These are phyloP conservation scores for Ceratobasidium sp. DNA, from an alignment of 1,284 basidiomycete species.

Conservation along the genomic window DNA sequence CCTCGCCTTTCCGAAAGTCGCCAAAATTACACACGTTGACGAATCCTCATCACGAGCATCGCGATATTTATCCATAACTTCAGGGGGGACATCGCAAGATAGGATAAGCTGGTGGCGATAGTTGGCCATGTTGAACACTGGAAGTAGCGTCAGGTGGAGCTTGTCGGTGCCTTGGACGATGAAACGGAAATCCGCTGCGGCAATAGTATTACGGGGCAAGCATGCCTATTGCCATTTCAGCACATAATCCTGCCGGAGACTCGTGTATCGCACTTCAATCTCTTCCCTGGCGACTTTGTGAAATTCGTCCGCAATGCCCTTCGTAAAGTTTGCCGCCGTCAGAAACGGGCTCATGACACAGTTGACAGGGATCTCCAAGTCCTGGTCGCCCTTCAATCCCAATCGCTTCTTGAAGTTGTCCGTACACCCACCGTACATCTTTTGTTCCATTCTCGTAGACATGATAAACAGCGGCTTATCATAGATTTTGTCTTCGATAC, in stretches of 20 bases:
- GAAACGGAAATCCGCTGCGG: constrained; percentile 52
- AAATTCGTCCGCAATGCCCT: constrained; percentile 51
- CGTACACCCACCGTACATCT: constrained; percentile 51
- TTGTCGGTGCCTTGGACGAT: constrained; percentile 53
- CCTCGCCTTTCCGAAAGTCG: constrained; percentile 40
- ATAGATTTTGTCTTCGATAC: constrained; percentile 46
- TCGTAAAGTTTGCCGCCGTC: constrained; percentile 50
- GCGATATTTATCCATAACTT: constrained; percentile 43
- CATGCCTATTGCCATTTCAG: constrained; percentile 41
- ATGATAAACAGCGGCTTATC: constrained; percentile 52
- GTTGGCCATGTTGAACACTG: constrained; percentile 54
- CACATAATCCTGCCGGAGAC: neutral
- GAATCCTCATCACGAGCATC: constrained; percentile 45
- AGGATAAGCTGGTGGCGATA: constrained; percentile 54
- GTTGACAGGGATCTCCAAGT: constrained; percentile 53
- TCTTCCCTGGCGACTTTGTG: constrained; percentile 51
- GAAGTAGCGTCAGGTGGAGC: constrained; percentile 52
- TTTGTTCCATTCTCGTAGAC: constrained; percentile 50
- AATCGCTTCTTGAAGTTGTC: constrained; percentile 52
- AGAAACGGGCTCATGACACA: constrained; percentile 57
- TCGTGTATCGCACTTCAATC: constrained; percentile 45
- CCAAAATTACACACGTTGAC: constrained; percentile 44
- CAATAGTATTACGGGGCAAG: constrained; percentile 49
- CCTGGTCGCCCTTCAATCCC: constrained; percentile 49
- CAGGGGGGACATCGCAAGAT: constrained; percentile 48